These are phyloP conservation scores for Dimocarpus longan DNA, from an alignment of 345 rosid species.

Conservation along the genomic window DNA sequence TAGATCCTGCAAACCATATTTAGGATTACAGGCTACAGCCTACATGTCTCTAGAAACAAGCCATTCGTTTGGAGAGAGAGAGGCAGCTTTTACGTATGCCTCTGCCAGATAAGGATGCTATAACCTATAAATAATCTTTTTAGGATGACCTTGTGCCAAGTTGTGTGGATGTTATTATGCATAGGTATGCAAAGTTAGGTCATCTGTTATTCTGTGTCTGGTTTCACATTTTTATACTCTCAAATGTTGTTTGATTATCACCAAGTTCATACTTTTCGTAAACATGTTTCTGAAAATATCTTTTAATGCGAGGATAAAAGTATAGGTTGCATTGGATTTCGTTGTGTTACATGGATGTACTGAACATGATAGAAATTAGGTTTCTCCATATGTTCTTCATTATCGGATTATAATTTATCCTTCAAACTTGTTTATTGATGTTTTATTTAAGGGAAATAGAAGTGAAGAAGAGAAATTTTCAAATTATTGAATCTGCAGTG, in stretches of 20 bases:
- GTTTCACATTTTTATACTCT: background rate
- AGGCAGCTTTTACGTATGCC: background rate
- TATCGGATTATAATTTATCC: background rate
- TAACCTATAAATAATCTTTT: background rate
- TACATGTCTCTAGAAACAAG: background rate
- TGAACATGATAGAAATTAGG: background rate
- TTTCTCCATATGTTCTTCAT: background rate
- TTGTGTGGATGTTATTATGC: background rate
- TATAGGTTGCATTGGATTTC: background rate
- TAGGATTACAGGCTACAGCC: background rate
- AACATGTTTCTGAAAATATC: background rate
- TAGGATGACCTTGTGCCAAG: background rate
- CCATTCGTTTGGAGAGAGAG: too few relatives aligned
- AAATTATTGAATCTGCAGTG: background rate
- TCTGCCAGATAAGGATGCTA: background rate
- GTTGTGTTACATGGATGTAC: background rate
- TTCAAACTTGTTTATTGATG: background rate
- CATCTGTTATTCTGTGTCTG: background rate
- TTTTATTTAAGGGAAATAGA: background rate
- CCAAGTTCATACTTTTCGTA: background rate
- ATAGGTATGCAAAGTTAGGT: background rate
- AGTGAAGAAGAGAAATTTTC: background rate
- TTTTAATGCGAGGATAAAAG: background rate
- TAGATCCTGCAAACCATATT: background rate
- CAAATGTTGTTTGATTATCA: background rate